phyloP scores from a whole-genome alignment of 1,284 basidiomycete genomes.

The Fomitopsis betulina region DNA sequence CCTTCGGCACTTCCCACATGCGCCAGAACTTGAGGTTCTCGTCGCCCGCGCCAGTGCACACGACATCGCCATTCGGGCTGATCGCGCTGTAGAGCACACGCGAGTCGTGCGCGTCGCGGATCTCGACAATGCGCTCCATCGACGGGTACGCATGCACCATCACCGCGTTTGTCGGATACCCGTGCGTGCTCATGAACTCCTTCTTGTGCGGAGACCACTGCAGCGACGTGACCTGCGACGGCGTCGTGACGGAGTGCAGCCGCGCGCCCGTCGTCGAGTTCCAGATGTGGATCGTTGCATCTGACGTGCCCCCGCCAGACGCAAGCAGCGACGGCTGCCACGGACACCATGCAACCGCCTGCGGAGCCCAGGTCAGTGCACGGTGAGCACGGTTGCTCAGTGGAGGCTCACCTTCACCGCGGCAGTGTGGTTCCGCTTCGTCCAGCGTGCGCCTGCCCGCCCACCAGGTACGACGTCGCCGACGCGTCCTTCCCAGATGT shows the following conservation, averaged over 20 bases:
- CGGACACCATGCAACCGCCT: slow-evolving; percentile 96
- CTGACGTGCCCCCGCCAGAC: slow-evolving; percentile 91
- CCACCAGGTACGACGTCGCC: slow-evolving; percentile 60
- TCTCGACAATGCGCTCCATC: slow-evolving; percentile 79
- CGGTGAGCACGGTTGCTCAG: neutral
- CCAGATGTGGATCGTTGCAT: slow-evolving; percentile 94
- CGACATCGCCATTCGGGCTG: slow-evolving; percentile 83
- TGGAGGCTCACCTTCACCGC: slow-evolving; percentile 74
- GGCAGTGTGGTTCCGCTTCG: slow-evolving; percentile 90
- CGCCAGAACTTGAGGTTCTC: slow-evolving; percentile 95
- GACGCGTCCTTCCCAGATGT: slow-evolving; percentile 89
- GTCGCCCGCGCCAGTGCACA: slow-evolving; percentile 88
- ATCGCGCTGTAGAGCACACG: slow-evolving; percentile 84
- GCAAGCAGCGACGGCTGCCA: slow-evolving; percentile 94
- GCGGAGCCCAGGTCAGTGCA: slow-evolving; percentile 2
- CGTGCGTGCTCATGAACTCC: slow-evolving; percentile 91
- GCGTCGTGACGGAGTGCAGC: slow-evolving; percentile 78
- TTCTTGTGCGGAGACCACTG: slow-evolving; percentile 89
- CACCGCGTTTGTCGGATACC: slow-evolving; percentile 66
- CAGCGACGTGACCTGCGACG: slow-evolving; percentile 90
- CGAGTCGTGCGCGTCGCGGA: slow-evolving; percentile 88
- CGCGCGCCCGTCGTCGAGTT: slow-evolving; percentile 87
- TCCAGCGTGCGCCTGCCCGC: slow-evolving; percentile 78
- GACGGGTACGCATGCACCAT: slow-evolving; percentile 48
- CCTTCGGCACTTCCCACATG: slow-evolving; percentile 63